These are phyloP conservation scores for Fereydounia khargensis DNA, from an alignment of 1,284 basidiomycete species.

Conservation along the genomic window DNA sequence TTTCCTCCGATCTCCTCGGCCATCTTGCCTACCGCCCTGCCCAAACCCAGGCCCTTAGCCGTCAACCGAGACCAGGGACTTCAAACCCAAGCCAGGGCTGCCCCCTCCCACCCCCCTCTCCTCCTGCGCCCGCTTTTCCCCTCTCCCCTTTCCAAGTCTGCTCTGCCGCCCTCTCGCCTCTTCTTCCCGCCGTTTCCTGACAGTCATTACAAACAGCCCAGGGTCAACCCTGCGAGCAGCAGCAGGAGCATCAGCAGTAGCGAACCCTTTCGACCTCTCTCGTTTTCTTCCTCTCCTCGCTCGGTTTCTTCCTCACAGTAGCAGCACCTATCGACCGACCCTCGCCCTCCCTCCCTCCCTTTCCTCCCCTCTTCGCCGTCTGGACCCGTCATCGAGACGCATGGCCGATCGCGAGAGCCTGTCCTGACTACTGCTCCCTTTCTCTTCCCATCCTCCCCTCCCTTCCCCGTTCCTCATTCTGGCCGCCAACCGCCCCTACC, in stretches of 20 bases:
- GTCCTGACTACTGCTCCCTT: too few relatives aligned
- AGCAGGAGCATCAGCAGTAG: background rate
- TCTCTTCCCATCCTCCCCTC: background rate
- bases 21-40: too few relatives aligned
- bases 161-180: background rate
- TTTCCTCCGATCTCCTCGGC: too few relatives aligned
- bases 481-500: too few relatives aligned
- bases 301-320: background rate
- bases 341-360: background rate
- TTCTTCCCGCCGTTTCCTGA: background rate
- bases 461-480: background rate
- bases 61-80: too few relatives aligned
- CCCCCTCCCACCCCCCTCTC: too few relatives aligned
- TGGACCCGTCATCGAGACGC: background rate
- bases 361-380: background rate
- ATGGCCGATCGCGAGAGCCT: too few relatives aligned
- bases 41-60: too few relatives aligned
- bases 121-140: background rate
- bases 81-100: too few relatives aligned
- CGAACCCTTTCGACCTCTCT: background rate
- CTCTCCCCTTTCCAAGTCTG: background rate
- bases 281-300: background rate
- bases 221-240: background rate
- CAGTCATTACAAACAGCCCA: background rate
- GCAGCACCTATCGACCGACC: conserved; percentile 8